Evolutionary conservation across 495 filamentous ascomycete genomes (phyloP), one percentile per base, ranked within the genome.

Genomic region (Cercophora samala): DNA sequence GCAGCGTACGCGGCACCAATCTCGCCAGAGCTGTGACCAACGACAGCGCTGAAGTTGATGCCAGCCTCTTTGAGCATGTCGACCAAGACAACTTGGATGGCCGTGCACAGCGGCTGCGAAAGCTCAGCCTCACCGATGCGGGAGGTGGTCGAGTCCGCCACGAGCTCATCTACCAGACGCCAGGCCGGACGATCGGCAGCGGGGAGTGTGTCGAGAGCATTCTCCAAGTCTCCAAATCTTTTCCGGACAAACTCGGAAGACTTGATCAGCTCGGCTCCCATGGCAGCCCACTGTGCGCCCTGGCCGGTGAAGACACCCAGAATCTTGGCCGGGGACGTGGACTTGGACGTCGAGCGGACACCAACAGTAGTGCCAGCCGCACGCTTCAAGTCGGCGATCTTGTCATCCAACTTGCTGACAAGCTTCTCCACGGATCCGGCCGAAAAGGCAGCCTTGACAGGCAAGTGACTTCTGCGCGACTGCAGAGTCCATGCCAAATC

Each of bases 11-110:
- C 81, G 0, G 81, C 82, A 0, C 61, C 82, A 63, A 89, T 88
- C 69, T 90, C 88, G 17, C 88, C 87, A 37, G 79, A 84, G 0
- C 85, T 88, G 67, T 89, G 86, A 24, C 88, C 87, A 1, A 88
- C 78, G 0, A 88, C 83, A 6, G 80, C 79, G 1, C 67, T 53
- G 0, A 82, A 78, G 1, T 55, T 32, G 15, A 89, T 70, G 2
- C 79, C 81, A 51, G 79, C 78, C 1, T 59, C 71, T 0, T 53
- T 32, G 0, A 89, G 70, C 1, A 88, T 62, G 5, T 84, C 76
- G 0, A 85, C 80, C 4, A 88, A 66, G 0, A 79, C 51, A n/a
- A 86, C 71, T 58, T 85, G 81, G 0, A 85, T 26, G 0, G 83
- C 81, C 0, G 82, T 82, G 51, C 81, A 83, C 0, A 85, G 59